Base-by-base conservation (phyloP, 345 rosid species). In the Cardiospermum halicacabum region DNA sequence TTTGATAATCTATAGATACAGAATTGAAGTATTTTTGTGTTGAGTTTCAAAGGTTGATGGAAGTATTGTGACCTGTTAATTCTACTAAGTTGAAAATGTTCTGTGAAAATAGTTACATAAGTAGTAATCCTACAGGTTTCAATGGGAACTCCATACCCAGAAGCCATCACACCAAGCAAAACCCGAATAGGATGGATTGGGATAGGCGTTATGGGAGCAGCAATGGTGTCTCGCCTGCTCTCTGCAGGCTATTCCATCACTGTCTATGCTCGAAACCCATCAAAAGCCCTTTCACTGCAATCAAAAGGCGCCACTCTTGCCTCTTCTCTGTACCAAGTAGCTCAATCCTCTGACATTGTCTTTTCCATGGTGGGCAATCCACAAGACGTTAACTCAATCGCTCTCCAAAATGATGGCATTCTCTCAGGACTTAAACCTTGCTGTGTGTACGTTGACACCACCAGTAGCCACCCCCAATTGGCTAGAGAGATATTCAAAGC, bases 131-230 rank as follows among this genome's bases (percentile, higher is more conserved):
- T n/a, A n/a, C n/a, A n/a, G n/a, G n/a, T n/a, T n/a, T n/a, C n/a
- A 27, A 89, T 92, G 98, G 86, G 73, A 47, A 76, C 86, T 78
- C 88, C 86, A 1, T 81, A 69, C 70, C 84, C 86, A 26, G 62
- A 73, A 30, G 80, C 85, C 73, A 75, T 84, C 26, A 64, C 50
- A 11, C 82, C 89, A 5, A 25, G 81, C 3, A 66, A 63, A 54
- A 85, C 92, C 26, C 85, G 89, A 42, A 70, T 89, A 53, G 96
- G 96, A 25, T 92, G 96, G 91, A 88, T 88, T 27, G 96, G 96
- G 19, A 80, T 88, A 69, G 96, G 98, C 25, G 78, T 88, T 0
- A 89, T 88, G 96, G 97, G 98, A 30, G 82, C 84, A 0, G 84
- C 96, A 18, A 88, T 89, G 93, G 97, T 86, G 15, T 66, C 89